These are phyloP conservation scores for Solanum gracilifrons DNA, from an alignment of 257 asterid genomes.

Conservation along the genomic window DNA sequence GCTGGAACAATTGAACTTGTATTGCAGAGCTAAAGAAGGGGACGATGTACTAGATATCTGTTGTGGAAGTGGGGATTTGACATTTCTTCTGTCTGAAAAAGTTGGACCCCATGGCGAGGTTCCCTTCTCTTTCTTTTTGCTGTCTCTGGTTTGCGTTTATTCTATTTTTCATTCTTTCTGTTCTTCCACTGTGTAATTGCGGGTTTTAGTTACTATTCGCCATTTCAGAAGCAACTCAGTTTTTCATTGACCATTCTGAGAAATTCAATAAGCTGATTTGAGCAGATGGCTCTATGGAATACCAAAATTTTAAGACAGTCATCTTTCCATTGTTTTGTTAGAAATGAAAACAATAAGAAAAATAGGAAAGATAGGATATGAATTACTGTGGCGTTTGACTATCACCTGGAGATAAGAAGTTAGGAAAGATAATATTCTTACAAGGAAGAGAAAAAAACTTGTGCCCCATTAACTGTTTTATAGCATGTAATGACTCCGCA, in stretches of 20 bases:
- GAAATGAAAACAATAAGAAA: neutral
- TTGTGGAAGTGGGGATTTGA: slow-evolving; percentile 91
- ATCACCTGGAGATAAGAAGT: neutral
- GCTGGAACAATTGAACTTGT: neutral
- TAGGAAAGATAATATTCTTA: neutral
- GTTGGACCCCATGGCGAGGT: slow-evolving; percentile 75
- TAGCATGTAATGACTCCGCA: too few relatives aligned
- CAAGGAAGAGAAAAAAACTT: neutral
- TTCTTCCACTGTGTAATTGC: neutral
- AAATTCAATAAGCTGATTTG: neutral
- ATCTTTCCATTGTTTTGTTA: neutral
- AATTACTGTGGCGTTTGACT: neutral
- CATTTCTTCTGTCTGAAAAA: slow-evolving; percentile 68
- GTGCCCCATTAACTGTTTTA: neutral
- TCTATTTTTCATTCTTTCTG: neutral
- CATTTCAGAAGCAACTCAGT: neutral
- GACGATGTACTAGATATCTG: slow-evolving; percentile 73
- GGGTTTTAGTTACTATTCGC: neutral
- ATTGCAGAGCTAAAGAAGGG: slow-evolving; percentile 64
- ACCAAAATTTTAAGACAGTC: neutral
- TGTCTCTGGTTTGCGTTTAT: neutral
- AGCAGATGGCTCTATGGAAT: neutral
- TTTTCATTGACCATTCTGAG: neutral
- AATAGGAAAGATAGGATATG: neutral
- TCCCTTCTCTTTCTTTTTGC: neutral